These are phyloP conservation scores for Malania oleifera DNA, from an alignment of 164 flowering plant species.

Conservation along the genomic window DNA sequence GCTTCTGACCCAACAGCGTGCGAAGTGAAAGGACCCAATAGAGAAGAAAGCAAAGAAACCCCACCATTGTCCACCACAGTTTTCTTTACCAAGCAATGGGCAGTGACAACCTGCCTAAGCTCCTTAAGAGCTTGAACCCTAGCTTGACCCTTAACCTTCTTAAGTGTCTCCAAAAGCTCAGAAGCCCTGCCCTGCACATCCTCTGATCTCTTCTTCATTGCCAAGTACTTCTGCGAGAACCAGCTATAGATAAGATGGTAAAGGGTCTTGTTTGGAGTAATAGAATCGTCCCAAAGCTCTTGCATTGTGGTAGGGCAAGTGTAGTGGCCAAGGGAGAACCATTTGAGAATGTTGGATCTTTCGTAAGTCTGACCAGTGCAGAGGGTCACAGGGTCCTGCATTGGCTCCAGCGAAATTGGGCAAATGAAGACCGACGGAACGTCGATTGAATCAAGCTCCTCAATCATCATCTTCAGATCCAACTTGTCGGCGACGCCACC, in stretches of 20 bases:
- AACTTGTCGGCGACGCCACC: conserved; percentile 30
- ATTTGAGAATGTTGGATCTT: conserved; percentile 60
- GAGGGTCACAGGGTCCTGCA: conserved; percentile 78
- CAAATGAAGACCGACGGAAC: conserved; percentile 70
- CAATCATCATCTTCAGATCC: conserved; percentile 47
- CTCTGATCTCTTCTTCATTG: conserved; percentile 72
- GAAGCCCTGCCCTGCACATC: conserved; percentile 74
- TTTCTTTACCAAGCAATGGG: conserved; percentile 58
- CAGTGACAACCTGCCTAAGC: conserved; percentile 46
- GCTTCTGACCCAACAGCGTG: conserved; percentile 86
- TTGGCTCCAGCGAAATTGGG: conserved; percentile 77
- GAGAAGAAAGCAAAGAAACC: conserved; percentile 44
- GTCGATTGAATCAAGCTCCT: conserved; percentile 44
- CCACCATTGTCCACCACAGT: conserved; percentile 67
- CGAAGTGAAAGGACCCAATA: conserved; percentile 81
- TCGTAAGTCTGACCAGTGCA: conserved; percentile 80
- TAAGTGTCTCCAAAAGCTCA: conserved; percentile 65
- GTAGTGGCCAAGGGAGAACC: conserved; percentile 60
- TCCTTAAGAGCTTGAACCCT: conserved; percentile 78
- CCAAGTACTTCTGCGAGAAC: conserved; percentile 63
- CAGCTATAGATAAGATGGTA: conserved; percentile 53
- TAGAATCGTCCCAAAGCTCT: conserved; percentile 51
- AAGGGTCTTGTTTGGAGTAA: conserved; percentile 60
- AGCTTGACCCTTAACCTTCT: conserved; percentile 76
- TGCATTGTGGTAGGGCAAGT: conserved; percentile 79